phyloP scores from a whole-genome alignment of 805 yeast genomes.

The Kazachstania taianensis region DNA sequence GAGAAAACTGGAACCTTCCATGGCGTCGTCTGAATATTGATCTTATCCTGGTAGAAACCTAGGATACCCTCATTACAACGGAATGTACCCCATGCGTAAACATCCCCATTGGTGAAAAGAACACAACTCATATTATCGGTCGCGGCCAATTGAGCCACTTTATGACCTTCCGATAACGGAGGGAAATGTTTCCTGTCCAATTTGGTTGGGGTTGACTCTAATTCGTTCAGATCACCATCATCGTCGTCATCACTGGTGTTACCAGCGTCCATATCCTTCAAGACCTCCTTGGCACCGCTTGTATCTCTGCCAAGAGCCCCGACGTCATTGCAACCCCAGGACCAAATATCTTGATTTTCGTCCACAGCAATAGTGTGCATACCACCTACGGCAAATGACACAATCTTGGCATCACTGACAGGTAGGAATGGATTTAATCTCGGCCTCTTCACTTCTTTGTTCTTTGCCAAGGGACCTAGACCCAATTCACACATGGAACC shows the following conservation, averaged over 20 bases:
- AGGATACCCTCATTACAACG: conserved; percentile 86
- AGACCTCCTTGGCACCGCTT: conserved; percentile 48
- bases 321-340: conserved; percentile 97
- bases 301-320: conserved; percentile 87
- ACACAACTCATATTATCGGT: conserved; percentile 86
- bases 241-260: conserved; percentile 53
- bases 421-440: conserved; percentile 75
- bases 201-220: conserved; percentile 78
- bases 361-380: conserved; percentile 88
- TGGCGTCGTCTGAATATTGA: conserved; percentile 59
- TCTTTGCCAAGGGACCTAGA: conserved; percentile 86
- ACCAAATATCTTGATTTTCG: conserved; percentile 70
- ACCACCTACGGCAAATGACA: conserved; percentile 90
- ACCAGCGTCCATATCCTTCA: conserved; percentile 57
- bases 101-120: conserved; percentile 69
- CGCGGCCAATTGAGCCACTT: conserved; percentile 75
- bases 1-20: conserved; percentile 37
- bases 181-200: conserved; percentile 55
- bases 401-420: conserved; percentile 58
- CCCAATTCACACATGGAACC: conserved; percentile 98
- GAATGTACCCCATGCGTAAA: conserved; percentile 97
- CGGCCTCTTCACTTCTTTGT: conserved; percentile 92
- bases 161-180: conserved; percentile 38
- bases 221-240: conserved; percentile 76
- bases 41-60: conserved; percentile 60